Percentiles rank a stretch among this genome's conserved stretches.
These are phyloP conservation scores for Paradendryphiella salina DNA, from an alignment of 2,329 filamentous ascomycete genomes.

Conservation along the genomic window DNA sequence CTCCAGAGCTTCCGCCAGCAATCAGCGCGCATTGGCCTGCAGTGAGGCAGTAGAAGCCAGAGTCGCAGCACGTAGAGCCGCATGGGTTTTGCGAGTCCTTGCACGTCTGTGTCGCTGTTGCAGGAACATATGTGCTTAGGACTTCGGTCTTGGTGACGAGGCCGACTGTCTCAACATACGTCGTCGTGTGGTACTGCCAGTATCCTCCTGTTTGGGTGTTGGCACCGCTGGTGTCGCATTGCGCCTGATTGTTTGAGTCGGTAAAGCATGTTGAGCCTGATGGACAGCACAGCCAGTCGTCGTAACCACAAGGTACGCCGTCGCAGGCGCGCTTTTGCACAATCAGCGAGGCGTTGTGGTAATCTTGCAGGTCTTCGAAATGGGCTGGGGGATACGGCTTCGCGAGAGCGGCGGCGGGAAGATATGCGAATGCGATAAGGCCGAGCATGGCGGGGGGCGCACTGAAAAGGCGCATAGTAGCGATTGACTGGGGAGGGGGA, in stretches of 20 bases:
- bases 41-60: constrained; percentile 65
- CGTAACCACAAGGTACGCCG: constrained; percentile 38
- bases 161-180: constrained; percentile 58
- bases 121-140: constrained; percentile 50
- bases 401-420: constrained; percentile 59
- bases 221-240: constrained; percentile 34
- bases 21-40: constrained; percentile 62
- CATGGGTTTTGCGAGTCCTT: constrained; percentile 62
- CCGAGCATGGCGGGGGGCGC: constrained; percentile 70
- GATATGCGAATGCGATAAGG: constrained; percentile 50
- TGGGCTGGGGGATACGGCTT: constrained; percentile 41
- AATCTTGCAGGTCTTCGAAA: constrained; percentile 29
- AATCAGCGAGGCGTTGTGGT: constrained; percentile 36
- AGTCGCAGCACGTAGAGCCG: constrained; percentile 70
- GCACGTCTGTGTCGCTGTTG: constrained; percentile 47
- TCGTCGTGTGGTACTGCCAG: constrained; percentile 63
- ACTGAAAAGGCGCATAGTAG: constrained; percentile 49
- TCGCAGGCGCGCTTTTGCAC: constrained; percentile 28
- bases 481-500: background rate
- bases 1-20: constrained; percentile 54
- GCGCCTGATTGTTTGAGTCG: constrained; percentile 43
- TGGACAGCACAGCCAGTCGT: constrained; percentile 44
- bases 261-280: constrained; percentile 36
- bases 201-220: constrained; percentile 42
- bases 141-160: constrained; percentile 58